Evolutionary conservation across 2,329 filamentous ascomycete species (phyloP).

Genomic region (Corinectria fuckeliana): DNA sequence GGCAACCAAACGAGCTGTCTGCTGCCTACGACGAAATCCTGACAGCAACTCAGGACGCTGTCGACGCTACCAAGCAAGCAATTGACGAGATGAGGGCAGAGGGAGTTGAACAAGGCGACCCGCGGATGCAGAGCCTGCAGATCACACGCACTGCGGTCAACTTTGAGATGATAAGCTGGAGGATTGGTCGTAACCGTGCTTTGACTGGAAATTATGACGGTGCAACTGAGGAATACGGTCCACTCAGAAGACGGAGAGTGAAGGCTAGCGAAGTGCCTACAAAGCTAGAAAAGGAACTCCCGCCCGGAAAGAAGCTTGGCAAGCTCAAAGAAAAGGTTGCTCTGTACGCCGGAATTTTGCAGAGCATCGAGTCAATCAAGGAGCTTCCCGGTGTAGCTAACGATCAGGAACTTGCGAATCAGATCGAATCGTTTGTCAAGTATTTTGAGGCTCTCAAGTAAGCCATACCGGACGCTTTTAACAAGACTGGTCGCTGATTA

Average conservation of each 20-base stretch:
- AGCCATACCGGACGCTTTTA: slow-evolving; percentile 35
- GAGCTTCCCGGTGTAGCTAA: slow-evolving; percentile 90
- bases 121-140: slow-evolving; percentile 89
- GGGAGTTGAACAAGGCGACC: slow-evolving; percentile 81
- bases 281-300: slow-evolving; percentile 64
- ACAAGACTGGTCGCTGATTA: slow-evolving; percentile 19
- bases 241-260: slow-evolving; percentile 57
- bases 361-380: slow-evolving; percentile 89
- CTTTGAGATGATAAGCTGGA: slow-evolving; percentile 93
- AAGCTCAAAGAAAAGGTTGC: slow-evolving; percentile 86
- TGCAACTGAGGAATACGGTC: slow-evolving; percentile 60
- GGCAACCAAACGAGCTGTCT: slow-evolving; percentile 71
- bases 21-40: slow-evolving; percentile 91
- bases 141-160: slow-evolving; percentile 93
- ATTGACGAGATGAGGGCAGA: slow-evolving; percentile 90
- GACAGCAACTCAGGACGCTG: slow-evolving; percentile 88
- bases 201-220: slow-evolving; percentile 86
- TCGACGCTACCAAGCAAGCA: slow-evolving; percentile 89
- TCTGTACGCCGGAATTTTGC: slow-evolving; percentile 87
- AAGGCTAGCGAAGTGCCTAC: slow-evolving; percentile 45
- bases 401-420: slow-evolving; percentile 75
- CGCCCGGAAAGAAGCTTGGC: slow-evolving; percentile 76
- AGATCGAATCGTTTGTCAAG: slow-evolving; percentile 77
- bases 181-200: slow-evolving; percentile 90
- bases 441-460: slow-evolving; percentile 93